Conservation (phyloP, 2,329 filamentous ascomycete species). For the Aspergillus pseudotamarii region DNA sequence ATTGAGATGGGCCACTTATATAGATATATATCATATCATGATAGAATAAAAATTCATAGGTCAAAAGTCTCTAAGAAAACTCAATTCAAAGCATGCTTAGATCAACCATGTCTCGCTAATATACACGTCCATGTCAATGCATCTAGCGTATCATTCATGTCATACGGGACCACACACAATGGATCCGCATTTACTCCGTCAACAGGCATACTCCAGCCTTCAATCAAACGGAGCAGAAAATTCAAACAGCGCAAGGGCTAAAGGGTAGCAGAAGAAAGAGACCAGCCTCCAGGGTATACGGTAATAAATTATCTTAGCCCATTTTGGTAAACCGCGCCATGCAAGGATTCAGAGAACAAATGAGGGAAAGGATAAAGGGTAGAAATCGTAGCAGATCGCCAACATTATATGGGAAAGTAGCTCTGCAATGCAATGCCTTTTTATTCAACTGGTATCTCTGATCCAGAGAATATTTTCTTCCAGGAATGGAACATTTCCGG, state of each 20-base stretch:
- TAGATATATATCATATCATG: not conserved
- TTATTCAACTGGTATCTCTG: slow-evolving; percentile 18
- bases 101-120: slow-evolving; percentile 1
- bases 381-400: not conserved
- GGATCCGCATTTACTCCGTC: not conserved
- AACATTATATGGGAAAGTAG: not conserved
- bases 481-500: slow-evolving; percentile 27
- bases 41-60: not conserved
- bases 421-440: not conserved
- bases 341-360: not conserved
- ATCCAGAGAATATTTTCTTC: slow-evolving; percentile 34
- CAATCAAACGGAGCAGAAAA: not conserved
- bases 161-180: not conserved
- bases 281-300: slow-evolving; percentile 5
- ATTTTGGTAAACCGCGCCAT: slow-evolving; percentile 16
- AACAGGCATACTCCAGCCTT: not conserved
- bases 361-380: not conserved
- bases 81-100: not conserved
- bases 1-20: not conserved
- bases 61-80: not conserved
- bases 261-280: slow-evolving; percentile 6
- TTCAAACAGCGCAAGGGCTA: slow-evolving; percentile 3
- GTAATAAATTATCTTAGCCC: not conserved
- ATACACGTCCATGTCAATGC: slow-evolving; percentile 3
- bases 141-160: slow-evolving; percentile 1